These are phyloP conservation scores for Aurifilum marmelostoma DNA, from an alignment of 2,329 filamentous ascomycete species.

Conservation along the genomic window DNA sequence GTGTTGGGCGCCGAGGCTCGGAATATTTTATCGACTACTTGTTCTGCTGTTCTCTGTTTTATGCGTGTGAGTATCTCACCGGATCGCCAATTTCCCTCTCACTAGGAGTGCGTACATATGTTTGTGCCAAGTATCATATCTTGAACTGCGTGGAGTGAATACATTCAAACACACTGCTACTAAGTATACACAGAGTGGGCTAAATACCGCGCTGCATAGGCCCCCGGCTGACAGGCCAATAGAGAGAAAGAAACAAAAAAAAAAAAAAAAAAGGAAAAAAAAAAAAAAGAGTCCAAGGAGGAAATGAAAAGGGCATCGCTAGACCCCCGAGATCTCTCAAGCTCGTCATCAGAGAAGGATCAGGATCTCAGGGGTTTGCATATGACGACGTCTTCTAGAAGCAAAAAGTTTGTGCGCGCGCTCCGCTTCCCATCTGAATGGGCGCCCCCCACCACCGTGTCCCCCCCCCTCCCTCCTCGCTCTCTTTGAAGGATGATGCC, in stretches of 20 bases:
- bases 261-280: neutral
- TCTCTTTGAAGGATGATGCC: slow-evolving; percentile 6
- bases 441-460: neutral
- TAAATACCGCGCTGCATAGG: neutral
- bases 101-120: too few species aligned
- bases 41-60: neutral
- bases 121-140: too few species aligned
- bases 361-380: slow-evolving; percentile 19
- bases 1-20: neutral
- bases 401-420: neutral
- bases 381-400: slow-evolving; percentile 21
- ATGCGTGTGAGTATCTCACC: too few species aligned
- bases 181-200: neutral
- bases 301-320: neutral
- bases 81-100: too few species aligned
- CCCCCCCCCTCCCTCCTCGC: neutral
- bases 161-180: too few species aligned
- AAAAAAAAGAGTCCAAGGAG: neutral
- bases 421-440: neutral
- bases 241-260: neutral
- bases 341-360: slow-evolving; percentile 9
- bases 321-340: neutral
- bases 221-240: neutral
- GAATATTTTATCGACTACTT: neutral
- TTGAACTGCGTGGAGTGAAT: neutral